Conservation (phyloP, 208 protist genomes). For the Crithidia acanthocephali region DNA sequence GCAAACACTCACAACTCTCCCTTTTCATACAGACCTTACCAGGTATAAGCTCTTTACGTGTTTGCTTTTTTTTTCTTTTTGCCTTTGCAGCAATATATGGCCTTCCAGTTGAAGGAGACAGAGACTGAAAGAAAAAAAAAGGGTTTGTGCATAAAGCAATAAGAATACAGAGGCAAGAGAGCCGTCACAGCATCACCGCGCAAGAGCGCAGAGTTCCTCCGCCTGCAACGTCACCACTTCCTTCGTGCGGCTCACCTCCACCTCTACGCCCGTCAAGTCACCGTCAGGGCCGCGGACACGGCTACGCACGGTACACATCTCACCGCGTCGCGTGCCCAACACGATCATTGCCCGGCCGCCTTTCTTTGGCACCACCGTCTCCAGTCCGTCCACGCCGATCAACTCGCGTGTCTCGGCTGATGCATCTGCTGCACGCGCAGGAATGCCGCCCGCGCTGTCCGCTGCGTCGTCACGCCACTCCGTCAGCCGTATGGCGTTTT, state of each 20-base stretch:
- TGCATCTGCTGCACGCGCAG: background rate
- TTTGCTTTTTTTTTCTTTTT: too few species aligned
- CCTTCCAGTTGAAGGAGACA: conserved; percentile 14
- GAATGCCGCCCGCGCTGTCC: background rate
- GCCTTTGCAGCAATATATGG: too few species aligned
- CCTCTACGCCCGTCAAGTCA: conserved; percentile 51
- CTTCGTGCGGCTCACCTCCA: conserved; percentile 43
- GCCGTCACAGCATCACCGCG: conserved; percentile 4
- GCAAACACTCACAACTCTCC: too few species aligned
- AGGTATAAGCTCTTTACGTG: too few species aligned
- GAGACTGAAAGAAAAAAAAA: conserved; percentile 10
- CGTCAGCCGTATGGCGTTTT: conserved; percentile 58
- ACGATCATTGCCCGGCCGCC: conserved; percentile 70
- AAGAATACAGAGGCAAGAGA: conserved; percentile 10
- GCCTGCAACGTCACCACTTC: conserved; percentile 47
- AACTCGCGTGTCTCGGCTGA: conserved; percentile 59
- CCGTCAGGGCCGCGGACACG: conserved; percentile 43
- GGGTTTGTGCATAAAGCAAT: background rate
- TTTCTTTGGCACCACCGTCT: conserved; percentile 80
- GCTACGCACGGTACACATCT: conserved; percentile 57
- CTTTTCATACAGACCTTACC: too few species aligned
- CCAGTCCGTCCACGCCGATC: conserved; percentile 58
- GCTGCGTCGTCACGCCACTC: conserved; percentile 14
- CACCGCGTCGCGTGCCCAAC: conserved; percentile 52
- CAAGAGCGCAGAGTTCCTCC: conserved; percentile 59